Base-by-base conservation (phyloP, 768 basidiomycete genomes). In the Russula dissimulans region DNA sequence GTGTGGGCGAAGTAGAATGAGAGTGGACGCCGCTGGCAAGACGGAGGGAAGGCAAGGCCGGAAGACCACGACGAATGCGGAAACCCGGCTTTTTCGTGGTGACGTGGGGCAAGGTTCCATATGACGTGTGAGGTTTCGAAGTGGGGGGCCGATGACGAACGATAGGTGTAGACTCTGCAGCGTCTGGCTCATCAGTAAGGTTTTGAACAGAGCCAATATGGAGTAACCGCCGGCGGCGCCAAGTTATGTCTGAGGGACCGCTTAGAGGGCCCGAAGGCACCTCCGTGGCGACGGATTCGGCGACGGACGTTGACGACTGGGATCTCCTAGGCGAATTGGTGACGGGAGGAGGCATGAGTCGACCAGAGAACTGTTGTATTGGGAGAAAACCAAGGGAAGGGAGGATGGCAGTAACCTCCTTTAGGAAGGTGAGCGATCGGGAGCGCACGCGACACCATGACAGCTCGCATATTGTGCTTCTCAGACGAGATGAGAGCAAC, bases 171-270 rank as follows among this genome's bases (percentile, higher is more conserved):
- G 69, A 59, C 64, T 81, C 80, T 34, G 68, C 61, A 31, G 69
- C 60, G 26, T 59, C 51, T 10, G 39, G 49, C 38, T 60, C 56
- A 26, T 50, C 26, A 17, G 54, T 57, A 60, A 60, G 18, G 34
- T 62, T 22, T 49, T 58, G 39, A 4, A 59, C 36, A 14, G 57
- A 64, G 17, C 84, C 82, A 38, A 87, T 82, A 39, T 75, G 76
- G 5, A 85, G 75, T 14, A 87, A 73, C 42, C 86, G 78, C 61
- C 83, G 74, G 29, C 86, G 77, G 55, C 85, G 78, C 81, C 80
- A 83, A 29, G 78, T 75, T 3, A 81, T 84, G 17, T 79, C 73
- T 3, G 83, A 80, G 0, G 86, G 83, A 0, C 77, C 77, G 57
- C 73, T 71, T 43, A 79, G 68, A 6, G 77, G 76, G 29, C 73